These are phyloP conservation scores for Plantago elongata DNA, from an alignment of 257 asterid genomes.

Conservation along the genomic window DNA sequence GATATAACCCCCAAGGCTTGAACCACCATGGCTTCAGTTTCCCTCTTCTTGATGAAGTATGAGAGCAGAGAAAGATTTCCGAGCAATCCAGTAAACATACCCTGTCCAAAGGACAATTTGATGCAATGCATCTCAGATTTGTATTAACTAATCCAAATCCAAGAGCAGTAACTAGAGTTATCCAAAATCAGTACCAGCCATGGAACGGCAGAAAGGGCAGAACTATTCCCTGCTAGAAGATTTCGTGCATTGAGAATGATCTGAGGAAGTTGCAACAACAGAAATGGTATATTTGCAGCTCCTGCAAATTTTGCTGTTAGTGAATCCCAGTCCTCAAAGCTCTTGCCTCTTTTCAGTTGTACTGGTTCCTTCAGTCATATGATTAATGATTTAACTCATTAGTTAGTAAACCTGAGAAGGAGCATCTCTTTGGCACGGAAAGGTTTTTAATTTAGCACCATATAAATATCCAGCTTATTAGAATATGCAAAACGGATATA, in stretches of 20 bases:
- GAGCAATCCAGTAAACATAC: slow-evolving; percentile 96
- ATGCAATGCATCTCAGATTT: slow-evolving; percentile 1
- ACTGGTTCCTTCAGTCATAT: slow-evolving; percentile 41
- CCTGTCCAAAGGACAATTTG: slow-evolving; percentile 38
- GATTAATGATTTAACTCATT: neutral
- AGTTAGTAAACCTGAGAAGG: neutral
- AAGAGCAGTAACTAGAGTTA: slow-evolving; percentile 19
- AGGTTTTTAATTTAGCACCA: neutral
- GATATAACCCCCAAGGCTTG: slow-evolving; percentile 86
- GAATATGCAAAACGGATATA: neutral
- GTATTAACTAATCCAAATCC: slow-evolving; percentile 14
- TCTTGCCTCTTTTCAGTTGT: slow-evolving; percentile 31
- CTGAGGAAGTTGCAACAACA: slow-evolving; percentile 90
- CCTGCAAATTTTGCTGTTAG: slow-evolving; percentile 89
- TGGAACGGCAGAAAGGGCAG: slow-evolving; percentile 88
- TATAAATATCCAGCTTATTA: neutral
- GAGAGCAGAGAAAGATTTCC: slow-evolving; percentile 87
- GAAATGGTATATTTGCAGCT: slow-evolving; percentile 88
- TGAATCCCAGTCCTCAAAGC: slow-evolving; percentile 81
- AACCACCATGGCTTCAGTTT: slow-evolving; percentile 77
- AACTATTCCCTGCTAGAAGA: slow-evolving; percentile 67
- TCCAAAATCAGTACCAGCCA: slow-evolving; percentile 69
- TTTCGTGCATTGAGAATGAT: slow-evolving; percentile 84
- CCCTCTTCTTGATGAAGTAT: slow-evolving; percentile 86
- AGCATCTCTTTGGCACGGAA: neutral